These are phyloP conservation scores for Phialemoniopsis sp. DNA, from an alignment of 2,329 filamentous ascomycete species.

Conservation along the genomic window DNA sequence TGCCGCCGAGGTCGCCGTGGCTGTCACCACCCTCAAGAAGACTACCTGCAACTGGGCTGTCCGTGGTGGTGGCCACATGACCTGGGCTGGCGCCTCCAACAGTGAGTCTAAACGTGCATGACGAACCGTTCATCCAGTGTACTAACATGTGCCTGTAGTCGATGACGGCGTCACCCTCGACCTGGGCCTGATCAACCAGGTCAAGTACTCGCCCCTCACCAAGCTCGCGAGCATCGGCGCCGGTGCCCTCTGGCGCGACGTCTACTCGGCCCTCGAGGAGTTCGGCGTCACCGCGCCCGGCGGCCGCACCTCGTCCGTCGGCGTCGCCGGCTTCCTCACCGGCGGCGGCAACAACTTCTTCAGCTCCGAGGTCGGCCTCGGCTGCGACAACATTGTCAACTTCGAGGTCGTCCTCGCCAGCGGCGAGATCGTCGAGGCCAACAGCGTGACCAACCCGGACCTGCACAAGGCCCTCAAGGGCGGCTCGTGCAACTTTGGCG, in stretches of 20 bases:
- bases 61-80: too few species aligned
- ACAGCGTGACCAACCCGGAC: constrained; percentile 5
- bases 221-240: constrained; percentile 22
- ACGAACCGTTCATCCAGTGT: too few species aligned
- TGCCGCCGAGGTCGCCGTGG: too few species aligned
- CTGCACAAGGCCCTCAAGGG: constrained; percentile 13
- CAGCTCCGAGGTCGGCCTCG: constrained; percentile 4
- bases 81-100: too few species aligned
- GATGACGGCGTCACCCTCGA: constrained; percentile 7
- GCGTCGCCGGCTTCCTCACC: constrained; percentile 16
- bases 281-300: constrained; percentile 13
- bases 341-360: constrained; percentile 13
- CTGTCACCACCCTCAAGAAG: too few species aligned
- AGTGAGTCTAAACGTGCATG: too few species aligned
- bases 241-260: constrained; percentile 14
- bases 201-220: constrained; percentile 4
- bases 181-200: constrained; percentile 13
- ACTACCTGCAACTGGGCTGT: too few species aligned
- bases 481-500: constrained; percentile 31
- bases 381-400: constrained; percentile 3
- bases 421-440: constrained; percentile 4
- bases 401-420: constrained; percentile 4
- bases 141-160: not conserved
- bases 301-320: constrained; percentile 15
- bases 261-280: constrained; percentile 14